Base-by-base conservation (phyloP, 2,329 filamentous ascomycete species). In the Raffaelea arxii region DNA sequence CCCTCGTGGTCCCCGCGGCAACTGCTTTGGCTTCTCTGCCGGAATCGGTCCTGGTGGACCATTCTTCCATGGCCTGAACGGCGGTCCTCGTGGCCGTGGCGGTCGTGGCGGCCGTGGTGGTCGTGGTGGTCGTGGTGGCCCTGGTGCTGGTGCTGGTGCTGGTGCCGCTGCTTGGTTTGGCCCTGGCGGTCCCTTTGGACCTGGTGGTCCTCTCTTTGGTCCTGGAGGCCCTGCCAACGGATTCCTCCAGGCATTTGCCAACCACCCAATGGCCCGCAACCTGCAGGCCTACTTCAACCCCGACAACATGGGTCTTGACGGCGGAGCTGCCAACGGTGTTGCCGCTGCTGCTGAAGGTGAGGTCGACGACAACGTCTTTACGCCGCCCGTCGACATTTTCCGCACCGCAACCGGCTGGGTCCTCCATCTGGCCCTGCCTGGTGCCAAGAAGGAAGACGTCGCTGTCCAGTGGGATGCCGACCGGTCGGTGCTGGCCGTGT, bases 381-480 rank as follows among this genome's bases (percentile, higher is more conserved):
- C 64, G 5, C 83, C 84, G 1, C 78, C 82, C n/a, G 69, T 82
- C 46, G 87, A 94, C 60, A 67, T 90, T 53, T 92, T 91, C 69
- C 22, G 36, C 23, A 47, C 41, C 5, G 64, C 77, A 30, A 64
- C 67, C 25, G 65, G 77, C 14, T 89, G 80, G 60, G 68, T 88
- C 38, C 66, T 92, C 9, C 86, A 92, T 62, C 68, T 50, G 56
- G 82, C 85, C 1, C 72, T 94, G 0, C 85, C 88, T 0, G 87
- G 87, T 23, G 86, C 82, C 2, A 82, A 82, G 65, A 90, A 89
- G 64, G 76, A 86, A 56, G 50, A 56, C 57, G 69, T 92, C 6
- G 82, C 76, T 48, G 77, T 92, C 40, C 81, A 82, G 61, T 94
- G 84, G 77, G 79, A 91, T 54, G 71, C 77, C 0, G 82, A 86